Conservation (phyloP, 495 filamentous ascomycete species). For the Parachaetomium inaequale region DNA sequence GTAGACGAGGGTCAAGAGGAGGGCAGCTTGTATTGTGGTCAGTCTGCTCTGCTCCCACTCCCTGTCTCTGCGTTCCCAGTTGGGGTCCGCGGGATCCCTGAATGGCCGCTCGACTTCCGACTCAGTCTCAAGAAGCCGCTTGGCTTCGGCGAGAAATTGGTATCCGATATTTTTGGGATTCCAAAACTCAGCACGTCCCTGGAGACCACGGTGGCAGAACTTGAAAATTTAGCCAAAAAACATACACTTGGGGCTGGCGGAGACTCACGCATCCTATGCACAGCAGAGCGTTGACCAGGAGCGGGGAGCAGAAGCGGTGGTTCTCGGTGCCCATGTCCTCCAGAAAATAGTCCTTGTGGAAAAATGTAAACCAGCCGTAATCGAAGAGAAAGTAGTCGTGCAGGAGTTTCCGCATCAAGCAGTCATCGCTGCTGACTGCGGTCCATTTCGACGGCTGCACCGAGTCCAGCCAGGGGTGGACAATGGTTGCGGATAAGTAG, state of each 20-base stretch:
- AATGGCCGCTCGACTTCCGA: conserved; percentile 18
- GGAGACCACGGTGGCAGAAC: conserved; percentile 33
- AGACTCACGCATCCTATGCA: conserved; percentile 38
- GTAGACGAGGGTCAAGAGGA: conserved; percentile 31
- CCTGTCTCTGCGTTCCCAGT: conserved; percentile 18
- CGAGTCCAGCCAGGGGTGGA: conserved; percentile 32
- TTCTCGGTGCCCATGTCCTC: conserved; percentile 34
- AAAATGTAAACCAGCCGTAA: conserved; percentile 34
- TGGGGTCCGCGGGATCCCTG: conserved; percentile 17
- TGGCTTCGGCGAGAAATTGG: conserved; percentile 41
- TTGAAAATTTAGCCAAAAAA: conserved; percentile 9
- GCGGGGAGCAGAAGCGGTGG: conserved; percentile 35
- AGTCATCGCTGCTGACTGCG: conserved; percentile 32
- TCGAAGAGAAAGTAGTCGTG: conserved; percentile 39
- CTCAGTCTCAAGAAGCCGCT: conserved; percentile 38
- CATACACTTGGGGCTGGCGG: not conserved
- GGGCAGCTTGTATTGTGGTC: conserved; percentile 36
- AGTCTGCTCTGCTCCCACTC: conserved; percentile 30
- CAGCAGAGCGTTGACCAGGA: conserved; percentile 39
- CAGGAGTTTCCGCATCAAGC: conserved; percentile 34
- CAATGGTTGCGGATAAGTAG: conserved; percentile 32
- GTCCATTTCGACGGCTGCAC: conserved; percentile 39
- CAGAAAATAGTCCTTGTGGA: conserved; percentile 40
- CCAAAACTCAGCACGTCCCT: conserved; percentile 36
- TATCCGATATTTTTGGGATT: conserved; percentile 37